Conservation (phyloP, 768 basidiomycete genomes). For the Aureoboletus auriporus region DNA sequence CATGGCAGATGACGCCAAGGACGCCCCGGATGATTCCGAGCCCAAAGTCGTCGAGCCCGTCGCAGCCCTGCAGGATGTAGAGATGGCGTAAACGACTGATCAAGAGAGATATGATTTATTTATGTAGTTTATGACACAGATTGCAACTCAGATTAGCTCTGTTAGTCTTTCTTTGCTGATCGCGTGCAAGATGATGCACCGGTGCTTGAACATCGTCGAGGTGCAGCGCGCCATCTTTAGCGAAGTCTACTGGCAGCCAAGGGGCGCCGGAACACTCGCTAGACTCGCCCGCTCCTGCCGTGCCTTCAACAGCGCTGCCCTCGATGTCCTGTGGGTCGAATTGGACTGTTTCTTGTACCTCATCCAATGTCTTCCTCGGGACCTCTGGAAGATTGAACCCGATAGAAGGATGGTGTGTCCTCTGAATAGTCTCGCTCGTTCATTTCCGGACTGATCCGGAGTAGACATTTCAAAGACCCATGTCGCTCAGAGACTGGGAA, state of each 20-base stretch:
- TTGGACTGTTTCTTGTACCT: conserved; percentile 21
- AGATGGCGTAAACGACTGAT: conserved; percentile 40
- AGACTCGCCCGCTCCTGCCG: conserved; percentile 24
- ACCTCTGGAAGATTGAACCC: conserved; percentile 22
- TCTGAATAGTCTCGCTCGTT: background rate
- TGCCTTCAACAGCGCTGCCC: conserved; percentile 18
- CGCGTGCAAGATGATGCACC: conserved; percentile 25
- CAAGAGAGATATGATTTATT: conserved; percentile 9
- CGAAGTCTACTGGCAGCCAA: conserved; percentile 4
- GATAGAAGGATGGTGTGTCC: conserved; percentile 12
- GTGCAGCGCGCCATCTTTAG: conserved; percentile 23
- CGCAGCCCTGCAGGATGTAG: conserved; percentile 41
- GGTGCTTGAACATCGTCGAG: conserved; percentile 24
- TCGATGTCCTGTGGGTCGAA: conserved; percentile 23
- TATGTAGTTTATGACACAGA: conserved; percentile 15
- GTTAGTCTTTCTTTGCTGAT: too few relatives aligned
- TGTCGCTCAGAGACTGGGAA: conserved; percentile 26
- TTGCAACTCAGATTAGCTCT: too few relatives aligned
- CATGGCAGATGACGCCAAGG: conserved; percentile 56
- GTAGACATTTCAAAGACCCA: conserved; percentile 22
- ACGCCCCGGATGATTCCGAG: conserved; percentile 16
- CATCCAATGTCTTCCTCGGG: conserved; percentile 24
- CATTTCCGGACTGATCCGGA: conserved; percentile 6
- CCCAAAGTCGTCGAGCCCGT: conserved; percentile 10
- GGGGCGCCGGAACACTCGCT: conserved; percentile 11